Evolutionary conservation across 2,329 filamentous ascomycete species (phyloP), one percentile per base, ranked within the genome.

Genomic region (Dothideomycetes sp.): DNA sequence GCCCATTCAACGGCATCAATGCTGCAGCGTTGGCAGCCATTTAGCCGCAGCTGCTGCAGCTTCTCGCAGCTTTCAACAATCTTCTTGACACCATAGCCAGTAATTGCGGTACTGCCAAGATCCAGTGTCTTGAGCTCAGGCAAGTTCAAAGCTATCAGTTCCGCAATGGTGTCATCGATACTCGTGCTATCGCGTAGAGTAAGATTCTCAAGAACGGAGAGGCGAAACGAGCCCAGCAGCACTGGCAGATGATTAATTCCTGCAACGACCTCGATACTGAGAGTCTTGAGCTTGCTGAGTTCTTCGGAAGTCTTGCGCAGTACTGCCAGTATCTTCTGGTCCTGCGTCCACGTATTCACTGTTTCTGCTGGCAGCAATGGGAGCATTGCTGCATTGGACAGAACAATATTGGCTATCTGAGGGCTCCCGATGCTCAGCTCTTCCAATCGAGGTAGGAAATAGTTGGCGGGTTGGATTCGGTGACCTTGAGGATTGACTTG

Each of bases 1-100:
- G 64, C 64, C 53, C 63, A 65, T 10, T 55, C 52, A 3, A 66
- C 51, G 0, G 62, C 64, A 49, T 67, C 64, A 2, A 56, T 45
- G 12, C 57, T 55, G 1, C 67, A 52, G 5, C 49, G 36, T 2
- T 38, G 38, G 35, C 63, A 67, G 7, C 59, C 44, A 33, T 63
- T 51, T 14, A 62, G 43, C 5, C 40, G 29, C 4, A 44, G 42
- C 12, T 36, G 34, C 18, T 40, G 41, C 15, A 46, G 17, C 0
- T 47, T 47, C 9, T 33, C 33, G 12, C 57, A 31, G 7, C 39
- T 42, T 19, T 59, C 53, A 0, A 58, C 52, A 12, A 64, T 46
- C 42, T 53, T 54, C 43, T 61, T 63, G 22, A 69, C 54, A 2
- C 56, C 52, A 1, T 59, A 60, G 5, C 65, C 65, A 0, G 61